Evolutionary conservation across 2,329 filamentous ascomycete genomes (phyloP).

Genomic region (Cadophora malorum): DNA sequence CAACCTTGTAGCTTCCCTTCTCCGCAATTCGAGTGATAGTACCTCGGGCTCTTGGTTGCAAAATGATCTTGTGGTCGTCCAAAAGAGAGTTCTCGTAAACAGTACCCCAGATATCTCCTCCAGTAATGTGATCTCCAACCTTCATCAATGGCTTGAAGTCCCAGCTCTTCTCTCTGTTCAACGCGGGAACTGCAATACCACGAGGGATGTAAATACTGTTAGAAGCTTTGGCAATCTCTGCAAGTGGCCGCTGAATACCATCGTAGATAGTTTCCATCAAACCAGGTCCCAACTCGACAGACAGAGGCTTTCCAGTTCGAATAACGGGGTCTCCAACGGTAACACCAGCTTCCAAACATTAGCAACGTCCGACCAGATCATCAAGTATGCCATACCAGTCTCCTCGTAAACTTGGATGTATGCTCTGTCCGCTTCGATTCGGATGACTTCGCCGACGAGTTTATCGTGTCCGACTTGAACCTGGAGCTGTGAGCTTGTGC

Average conservation of each 20-base stretch:
- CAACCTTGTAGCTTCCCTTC: constrained; percentile 93
- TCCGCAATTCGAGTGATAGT: constrained; percentile 89
- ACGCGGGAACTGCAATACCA: constrained; percentile 84
- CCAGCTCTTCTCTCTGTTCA: constrained; percentile 94
- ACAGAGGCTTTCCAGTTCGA: constrained; percentile 92
- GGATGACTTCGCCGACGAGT: constrained; percentile 96
- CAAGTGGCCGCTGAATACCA: constrained; percentile 94
- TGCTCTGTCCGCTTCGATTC: constrained; percentile 93
- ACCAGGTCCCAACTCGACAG: constrained; percentile 95
- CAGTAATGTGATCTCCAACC: constrained; percentile 95
- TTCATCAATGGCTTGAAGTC: constrained; percentile 91
- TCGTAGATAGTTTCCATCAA: constrained; percentile 99
- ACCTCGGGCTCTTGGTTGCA: constrained; percentile 88
- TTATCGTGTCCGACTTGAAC: constrained; percentile 91
- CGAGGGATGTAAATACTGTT: constrained; percentile 97
- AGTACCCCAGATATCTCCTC: constrained; percentile 92
- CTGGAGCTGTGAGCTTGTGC: constrained; percentile 52
- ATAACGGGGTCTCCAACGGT: constrained; percentile 92
- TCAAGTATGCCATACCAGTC: constrained; percentile 69
- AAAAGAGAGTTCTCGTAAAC: constrained; percentile 97
- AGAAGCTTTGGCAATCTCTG: constrained; percentile 77
- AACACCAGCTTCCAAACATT: constrained; percentile 75
- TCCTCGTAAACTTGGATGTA: constrained; percentile 99
- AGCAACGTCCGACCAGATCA: constrained; percentile 29
- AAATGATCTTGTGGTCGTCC: constrained; percentile 88